These are phyloP conservation scores for Syncephalastrum monosporum DNA, from an alignment of 371 early-diverging fungal species.

Conservation along the genomic window DNA sequence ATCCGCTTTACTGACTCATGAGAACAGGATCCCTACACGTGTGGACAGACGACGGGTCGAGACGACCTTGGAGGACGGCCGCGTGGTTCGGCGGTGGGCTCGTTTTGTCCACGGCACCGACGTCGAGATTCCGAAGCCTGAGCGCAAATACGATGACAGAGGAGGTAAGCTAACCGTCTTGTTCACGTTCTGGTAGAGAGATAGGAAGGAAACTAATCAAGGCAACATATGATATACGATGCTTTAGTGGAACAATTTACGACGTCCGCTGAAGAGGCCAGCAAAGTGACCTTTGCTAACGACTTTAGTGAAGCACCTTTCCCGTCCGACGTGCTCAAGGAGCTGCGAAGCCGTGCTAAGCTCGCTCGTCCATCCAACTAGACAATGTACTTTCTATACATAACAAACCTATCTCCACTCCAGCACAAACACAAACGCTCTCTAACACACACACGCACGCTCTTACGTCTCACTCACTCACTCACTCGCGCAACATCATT, in stretches of 20 bases:
- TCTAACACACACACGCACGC: too few species aligned
- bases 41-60: conserved; percentile 42
- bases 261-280: conserved; percentile 35
- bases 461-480: too few species aligned
- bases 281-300: conserved; percentile 27
- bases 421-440: too few species aligned
- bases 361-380: not conserved
- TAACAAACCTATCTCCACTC: too few species aligned
- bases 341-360: conserved; percentile 43
- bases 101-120: conserved; percentile 48
- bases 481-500: too few species aligned
- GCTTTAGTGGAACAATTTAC: conserved; percentile 32
- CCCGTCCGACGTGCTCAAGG: conserved; percentile 36
- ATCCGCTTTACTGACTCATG: not conserved
- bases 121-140: conserved; percentile 46
- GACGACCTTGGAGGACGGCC: conserved; percentile 38
- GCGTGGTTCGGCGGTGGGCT: conserved; percentile 34
- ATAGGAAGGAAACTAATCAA: not conserved
- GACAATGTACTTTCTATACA: too few species aligned
- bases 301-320: conserved; percentile 26
- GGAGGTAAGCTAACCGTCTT: conserved; percentile 12
- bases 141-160: conserved; percentile 37
- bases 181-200: not conserved
- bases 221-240: not conserved
- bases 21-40: conserved; percentile 33